Evolutionary conservation across 257 asterid genomes (phyloP).

Genomic region (Nyctanthes arbortristis): DNA sequence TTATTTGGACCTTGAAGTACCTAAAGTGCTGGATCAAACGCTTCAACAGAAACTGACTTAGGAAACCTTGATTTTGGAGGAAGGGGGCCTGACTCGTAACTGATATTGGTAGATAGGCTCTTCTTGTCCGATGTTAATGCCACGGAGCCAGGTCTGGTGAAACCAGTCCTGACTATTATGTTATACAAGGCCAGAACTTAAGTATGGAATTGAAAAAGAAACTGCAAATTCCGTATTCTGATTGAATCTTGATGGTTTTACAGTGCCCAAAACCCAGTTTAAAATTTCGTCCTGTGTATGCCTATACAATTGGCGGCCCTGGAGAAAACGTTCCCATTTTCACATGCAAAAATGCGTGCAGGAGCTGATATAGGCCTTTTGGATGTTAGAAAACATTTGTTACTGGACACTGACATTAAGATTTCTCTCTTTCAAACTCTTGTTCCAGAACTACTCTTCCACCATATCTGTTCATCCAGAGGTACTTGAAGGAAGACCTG

Average conservation of each 20-base stretch:
- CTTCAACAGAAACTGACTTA: too few species aligned
- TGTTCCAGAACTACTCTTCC: slow-evolving; percentile 58
- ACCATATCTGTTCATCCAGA: slow-evolving; percentile 55
- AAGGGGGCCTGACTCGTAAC: neutral
- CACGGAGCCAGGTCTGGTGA: neutral
- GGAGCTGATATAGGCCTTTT: neutral
- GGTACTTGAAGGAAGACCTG: slow-evolving; percentile 55
- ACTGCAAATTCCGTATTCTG: neutral
- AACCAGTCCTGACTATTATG: neutral
- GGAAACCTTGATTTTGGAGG: neutral
- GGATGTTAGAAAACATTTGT: neutral
- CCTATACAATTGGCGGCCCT: neutral
- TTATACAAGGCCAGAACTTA: neutral
- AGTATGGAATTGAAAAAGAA: neutral
- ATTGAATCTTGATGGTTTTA: neutral
- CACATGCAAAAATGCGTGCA: neutral
- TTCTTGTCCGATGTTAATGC: neutral
- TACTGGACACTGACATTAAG: neutral
- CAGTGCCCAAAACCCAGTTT: neutral
- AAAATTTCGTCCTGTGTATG: neutral
- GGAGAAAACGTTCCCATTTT: neutral
- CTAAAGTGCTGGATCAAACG: neutral
- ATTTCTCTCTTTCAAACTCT: neutral
- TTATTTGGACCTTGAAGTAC: neutral
- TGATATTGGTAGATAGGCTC: neutral